Base-by-base conservation (phyloP, 2,329 filamentous ascomycete genomes). In the Trichoderma simmonsii region DNA sequence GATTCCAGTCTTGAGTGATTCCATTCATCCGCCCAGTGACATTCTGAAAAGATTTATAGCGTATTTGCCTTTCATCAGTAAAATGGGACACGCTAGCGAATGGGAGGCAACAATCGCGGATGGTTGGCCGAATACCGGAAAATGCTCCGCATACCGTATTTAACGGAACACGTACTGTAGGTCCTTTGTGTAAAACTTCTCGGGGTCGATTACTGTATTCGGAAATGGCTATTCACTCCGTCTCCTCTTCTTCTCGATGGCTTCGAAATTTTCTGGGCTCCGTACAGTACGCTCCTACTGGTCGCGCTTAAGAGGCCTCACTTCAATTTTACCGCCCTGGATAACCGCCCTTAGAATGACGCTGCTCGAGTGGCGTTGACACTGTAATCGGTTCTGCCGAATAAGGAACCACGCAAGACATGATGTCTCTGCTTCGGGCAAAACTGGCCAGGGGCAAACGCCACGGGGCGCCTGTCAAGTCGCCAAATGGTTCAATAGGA, bases 381-480 rank as follows among this genome's bases (percentile, higher is more conserved):
- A 34, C 21, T 28, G 48, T 30, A 26, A 12, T 26, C 48, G 48
- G 48, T 26, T 26, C 39, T 62, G 66, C 30, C 57, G 43, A 62
- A 70, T 62, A 9, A 60, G 21, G 12, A 36, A 15, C 15, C 67
- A 39, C 6, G 21, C 39, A 30, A 70, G 39, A 59, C 39, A 70
- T 39, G 26, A 54, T 21, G 7, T 54, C 28, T n/a, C 57, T 62
- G 4, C 15, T 21, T 62, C 28, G 32, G 57, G 67, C 67, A 54
- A 36, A 32, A 34, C 21, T 24, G 57, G n/a, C 43, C 39, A 48
- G 39, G 67, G 67, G 39, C 67, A 70, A 70, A 70, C 67, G 67
- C 67, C 67, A 70, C 67, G 14, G 18, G 28, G 67, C 57, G 57
- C 28, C 57, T 62, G 67, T 70, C 67, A 70, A 34, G 26, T 61